A percentile compares a stretch with the other conserved stretches of the same genome.
Evolutionary conservation across 1,139 yeast genomes (phyloP).

Genomic region (Protomyces gravidus): DNA sequence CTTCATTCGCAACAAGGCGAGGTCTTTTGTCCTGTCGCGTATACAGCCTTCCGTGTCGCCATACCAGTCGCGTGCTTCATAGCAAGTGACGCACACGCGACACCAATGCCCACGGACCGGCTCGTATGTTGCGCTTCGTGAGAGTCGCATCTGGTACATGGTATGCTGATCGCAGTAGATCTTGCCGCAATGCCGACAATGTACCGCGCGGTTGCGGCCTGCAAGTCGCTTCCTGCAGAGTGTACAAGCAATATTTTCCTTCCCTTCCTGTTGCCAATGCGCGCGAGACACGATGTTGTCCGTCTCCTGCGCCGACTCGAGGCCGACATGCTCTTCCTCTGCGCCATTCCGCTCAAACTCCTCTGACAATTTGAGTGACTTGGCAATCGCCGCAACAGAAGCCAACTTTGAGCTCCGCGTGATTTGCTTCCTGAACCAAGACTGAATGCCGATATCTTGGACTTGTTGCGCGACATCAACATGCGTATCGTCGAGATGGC

Average conservation of each 20-base stretch:
- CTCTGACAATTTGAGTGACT: conserved; percentile 7
- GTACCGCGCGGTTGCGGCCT: conserved; percentile 32
- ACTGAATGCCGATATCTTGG: conserved; percentile 41
- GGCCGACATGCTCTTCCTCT: conserved; percentile 8
- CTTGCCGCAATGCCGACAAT: conserved; percentile 58
- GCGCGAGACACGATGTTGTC: conserved; percentile 46
- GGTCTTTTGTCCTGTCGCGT: conserved; percentile 50
- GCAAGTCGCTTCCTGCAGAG: conserved; percentile 40
- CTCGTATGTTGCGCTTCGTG: conserved; percentile 48
- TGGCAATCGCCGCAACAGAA: conserved; percentile 32
- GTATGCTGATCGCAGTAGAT: conserved; percentile 67
- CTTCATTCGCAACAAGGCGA: conserved; percentile 37
- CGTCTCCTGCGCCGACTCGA: conserved; percentile 21
- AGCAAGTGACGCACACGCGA: conserved; percentile 65
- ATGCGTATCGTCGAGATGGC: conserved; percentile 70
- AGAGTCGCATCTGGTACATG: conserved; percentile 49
- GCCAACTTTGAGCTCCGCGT: conserved; percentile 39
- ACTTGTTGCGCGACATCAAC: conserved; percentile 40
- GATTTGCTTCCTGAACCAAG: conserved; percentile 41
- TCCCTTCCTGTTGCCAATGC: conserved; percentile 61
- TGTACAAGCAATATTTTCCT: conserved; percentile 40
- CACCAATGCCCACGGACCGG: conserved; percentile 59
- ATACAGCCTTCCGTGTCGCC: conserved; percentile 43
- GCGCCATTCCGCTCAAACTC: conserved; percentile 26
- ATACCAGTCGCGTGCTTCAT: conserved; percentile 54